Evolutionary conservation across 352 stramenopile species (phyloP).

Genomic region (Elongisporangium prolatum): DNA sequence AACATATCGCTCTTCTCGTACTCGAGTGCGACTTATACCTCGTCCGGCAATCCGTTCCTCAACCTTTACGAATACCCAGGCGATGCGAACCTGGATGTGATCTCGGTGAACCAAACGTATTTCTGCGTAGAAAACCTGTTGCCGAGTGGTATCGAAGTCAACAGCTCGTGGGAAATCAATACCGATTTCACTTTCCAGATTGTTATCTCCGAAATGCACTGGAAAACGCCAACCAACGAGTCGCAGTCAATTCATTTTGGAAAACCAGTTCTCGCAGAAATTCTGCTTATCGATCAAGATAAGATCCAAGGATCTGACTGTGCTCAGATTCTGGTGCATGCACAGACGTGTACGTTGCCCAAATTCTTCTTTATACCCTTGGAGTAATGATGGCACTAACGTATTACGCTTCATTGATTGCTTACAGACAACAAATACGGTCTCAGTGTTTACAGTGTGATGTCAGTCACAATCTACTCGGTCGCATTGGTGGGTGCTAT

Average conservation of each 20-base stretch:
- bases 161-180: conserved; percentile 65
- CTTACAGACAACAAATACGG: conserved; percentile 48
- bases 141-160: conserved; percentile 48
- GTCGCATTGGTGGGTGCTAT: conserved; percentile 68
- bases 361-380: not conserved
- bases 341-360: conserved; percentile 46
- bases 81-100: conserved; percentile 39
- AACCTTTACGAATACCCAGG: conserved; percentile 58
- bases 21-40: conserved; percentile 49
- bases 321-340: conserved; percentile 57
- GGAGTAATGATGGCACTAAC: conserved; percentile 7
- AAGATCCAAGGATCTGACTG: conserved; percentile 59
- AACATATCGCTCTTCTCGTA: conserved; percentile 43
- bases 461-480: conserved; percentile 81
- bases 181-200: conserved; percentile 73
- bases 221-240: conserved; percentile 15
- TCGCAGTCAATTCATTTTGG: not conserved
- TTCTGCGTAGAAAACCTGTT: conserved; percentile 72
- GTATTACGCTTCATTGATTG: not conserved
- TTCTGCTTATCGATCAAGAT: conserved; percentile 55
- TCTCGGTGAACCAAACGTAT: conserved; percentile 58
- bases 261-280: conserved; percentile 39
- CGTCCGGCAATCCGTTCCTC: conserved; percentile 75
- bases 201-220: conserved; percentile 49
- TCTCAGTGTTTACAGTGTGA: conserved; percentile 83